A percentile compares a stretch with the other conserved stretches of the same genome.
Evolutionary conservation across 768 basidiomycete genomes (phyloP).

Genomic region (Lactarius quietus): DNA sequence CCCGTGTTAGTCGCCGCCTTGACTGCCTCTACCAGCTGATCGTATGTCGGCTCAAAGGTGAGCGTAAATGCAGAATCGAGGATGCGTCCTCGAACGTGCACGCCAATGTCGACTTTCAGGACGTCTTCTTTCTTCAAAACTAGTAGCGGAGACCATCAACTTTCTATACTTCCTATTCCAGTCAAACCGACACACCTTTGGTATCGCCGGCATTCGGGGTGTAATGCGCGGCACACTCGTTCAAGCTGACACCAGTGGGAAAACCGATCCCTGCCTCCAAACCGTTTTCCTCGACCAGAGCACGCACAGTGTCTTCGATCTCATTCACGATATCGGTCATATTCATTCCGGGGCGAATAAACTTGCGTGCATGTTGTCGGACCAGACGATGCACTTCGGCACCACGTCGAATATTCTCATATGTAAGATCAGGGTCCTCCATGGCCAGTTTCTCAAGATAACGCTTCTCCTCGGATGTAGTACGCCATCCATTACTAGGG

Average conservation of each 20-base stretch:
- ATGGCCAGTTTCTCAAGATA: constrained; percentile 73
- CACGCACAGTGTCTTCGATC: constrained; percentile 89
- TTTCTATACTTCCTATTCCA: neutral
- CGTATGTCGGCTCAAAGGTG: constrained; percentile 83
- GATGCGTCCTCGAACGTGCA: constrained; percentile 96
- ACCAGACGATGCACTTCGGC: constrained; percentile 97
- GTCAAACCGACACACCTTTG: constrained; percentile 47
- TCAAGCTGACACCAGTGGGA: constrained; percentile 91
- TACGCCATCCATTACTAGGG: constrained; percentile 81
- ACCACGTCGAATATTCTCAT: constrained; percentile 84
- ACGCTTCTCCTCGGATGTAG: constrained; percentile 87
- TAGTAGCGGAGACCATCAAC: constrained; percentile 39
- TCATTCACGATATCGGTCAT: constrained; percentile 92
- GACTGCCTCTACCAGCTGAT: constrained; percentile 85
- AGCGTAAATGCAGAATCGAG: constrained; percentile 95
- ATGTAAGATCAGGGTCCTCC: constrained; percentile 81
- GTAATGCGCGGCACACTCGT: constrained; percentile 95
- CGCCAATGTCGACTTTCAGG: constrained; percentile 95
- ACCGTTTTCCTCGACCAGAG: constrained; percentile 89
- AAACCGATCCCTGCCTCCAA: constrained; percentile 88
- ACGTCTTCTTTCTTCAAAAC: constrained; percentile 83
- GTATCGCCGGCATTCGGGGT: constrained; percentile 93
- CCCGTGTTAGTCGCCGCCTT: constrained; percentile 94
- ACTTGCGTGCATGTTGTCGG: constrained; percentile 72
- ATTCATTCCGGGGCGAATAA: constrained; percentile 88